Base-by-base conservation (phyloP, 2,329 filamentous ascomycete genomes). In the Remersonia thermophila region DNA sequence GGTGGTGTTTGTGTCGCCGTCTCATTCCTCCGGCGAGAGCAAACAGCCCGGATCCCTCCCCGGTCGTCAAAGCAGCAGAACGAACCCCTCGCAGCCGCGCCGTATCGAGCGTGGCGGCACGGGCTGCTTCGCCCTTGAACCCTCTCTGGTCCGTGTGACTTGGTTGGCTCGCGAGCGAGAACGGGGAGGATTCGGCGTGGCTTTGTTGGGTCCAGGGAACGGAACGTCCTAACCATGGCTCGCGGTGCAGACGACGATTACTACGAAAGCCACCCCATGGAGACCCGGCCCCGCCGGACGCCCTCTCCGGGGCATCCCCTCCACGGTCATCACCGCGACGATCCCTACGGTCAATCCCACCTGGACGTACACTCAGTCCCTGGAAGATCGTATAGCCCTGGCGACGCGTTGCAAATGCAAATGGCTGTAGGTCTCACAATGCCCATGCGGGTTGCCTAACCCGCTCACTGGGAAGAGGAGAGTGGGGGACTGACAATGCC, bases 291-390 rank as follows among this genome's bases (percentile, higher is more conserved):
- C 47, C 67, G 70, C 57, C 74, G 80, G 47, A 75, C 82, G 38
- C 83, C 83, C 36, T 91, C 84, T 32, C 83, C 84, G 25, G 80
- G 76, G 33, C 79, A 83, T 47, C 82, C 80, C 18, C 62, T 80
- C 12, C 73, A 80, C 49, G 74, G 78, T 46, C 93, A 94, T 57
- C 83, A 93, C 55, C 70, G 93, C 32, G 80, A 91, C 30, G 83
- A 93, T 46, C 76, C 78, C 7, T 87, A 84, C 54, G 67, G 63
- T 36, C 58, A 59, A 37, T 55, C 53, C 30, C 76, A 77, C 39
- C 63, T 87, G 34, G 73, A 83, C 47, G 83, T 85, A 55, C 81
- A 79, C 40, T 69, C 73, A 60, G 77, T 72, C 3, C 70, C 71
- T 38, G 56, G 58, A 33, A 57, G 58, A n/a, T n/a, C n/a, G 45